These are phyloP conservation scores for Linderniella brevidens DNA, from an alignment of 257 asterid species.

Conservation along the genomic window DNA sequence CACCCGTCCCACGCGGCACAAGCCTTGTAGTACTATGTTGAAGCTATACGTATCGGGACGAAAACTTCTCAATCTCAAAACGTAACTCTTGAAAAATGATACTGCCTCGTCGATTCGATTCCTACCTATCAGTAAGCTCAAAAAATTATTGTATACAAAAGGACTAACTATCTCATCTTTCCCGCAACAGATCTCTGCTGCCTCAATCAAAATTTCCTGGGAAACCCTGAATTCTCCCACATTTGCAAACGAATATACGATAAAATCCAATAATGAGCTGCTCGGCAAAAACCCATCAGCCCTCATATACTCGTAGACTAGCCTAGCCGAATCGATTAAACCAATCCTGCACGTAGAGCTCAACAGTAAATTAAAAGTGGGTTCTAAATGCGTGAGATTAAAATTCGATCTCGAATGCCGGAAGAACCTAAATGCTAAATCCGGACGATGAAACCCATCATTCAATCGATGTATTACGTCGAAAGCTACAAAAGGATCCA, in stretches of 20 bases:
- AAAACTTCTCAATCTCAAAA: conserved; percentile 40
- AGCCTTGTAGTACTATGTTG: conserved; percentile 63
- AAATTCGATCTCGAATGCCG: conserved; percentile 42
- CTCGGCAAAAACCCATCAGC: conserved; percentile 39
- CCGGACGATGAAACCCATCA: conserved; percentile 27
- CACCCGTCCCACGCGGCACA: conserved; percentile 46
- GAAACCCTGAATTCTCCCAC: conserved; percentile 41
- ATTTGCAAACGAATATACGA: conserved; percentile 36
- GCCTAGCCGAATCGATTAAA: conserved; percentile 30
- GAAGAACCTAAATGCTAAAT: conserved; percentile 60
- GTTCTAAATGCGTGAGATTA: conserved; percentile 33
- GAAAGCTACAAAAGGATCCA: conserved; percentile 47
- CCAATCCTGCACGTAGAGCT: conserved; percentile 51
- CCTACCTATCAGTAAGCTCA: conserved; percentile 38
- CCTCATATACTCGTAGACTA: conserved; percentile 39
- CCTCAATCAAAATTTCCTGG: conserved; percentile 46
- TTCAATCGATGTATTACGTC: conserved; percentile 44
- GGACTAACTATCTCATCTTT: conserved; percentile 29
- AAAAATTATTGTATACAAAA: conserved; percentile 42
- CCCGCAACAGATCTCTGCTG: conserved; percentile 28
- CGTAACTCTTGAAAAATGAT: conserved; percentile 34
- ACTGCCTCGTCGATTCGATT: conserved; percentile 54
- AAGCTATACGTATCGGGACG: conserved; percentile 49
- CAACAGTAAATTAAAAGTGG: conserved; percentile 37
- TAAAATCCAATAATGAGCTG: conserved; percentile 19